Evolutionary conservation across 2,329 filamentous ascomycete genomes (phyloP), one percentile per base, ranked within the genome.

Genomic region (Alternaria viburni): DNA sequence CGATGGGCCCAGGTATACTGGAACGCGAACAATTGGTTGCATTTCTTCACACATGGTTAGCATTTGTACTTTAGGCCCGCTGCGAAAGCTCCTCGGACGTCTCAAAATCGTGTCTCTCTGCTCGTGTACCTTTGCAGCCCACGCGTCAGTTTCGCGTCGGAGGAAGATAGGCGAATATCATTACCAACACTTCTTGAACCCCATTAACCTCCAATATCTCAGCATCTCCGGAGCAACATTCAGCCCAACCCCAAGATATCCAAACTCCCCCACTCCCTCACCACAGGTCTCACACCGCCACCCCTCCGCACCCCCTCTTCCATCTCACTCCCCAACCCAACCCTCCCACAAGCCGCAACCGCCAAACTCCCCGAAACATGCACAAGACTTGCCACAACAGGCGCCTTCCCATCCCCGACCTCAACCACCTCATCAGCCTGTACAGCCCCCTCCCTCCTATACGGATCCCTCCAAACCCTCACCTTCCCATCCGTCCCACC

Each of bases 401-500:
- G 71, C 52, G 63, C 45, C 8, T 57, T 46, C 5, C 49, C 71
- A 1, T 49, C 59, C 0, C 65, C 55, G 1, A 77, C 68, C 12
- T 54, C 30, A 4, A 78, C 47, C 17, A 71, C 70, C 41, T 76
- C 69, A 63, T 81, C 79, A 3, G 85, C 81, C 57, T 73, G 57
- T n/a, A 80, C 66, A 7, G 65, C 67, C 1, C 77, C 78, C 28
- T 78, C 73, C 32, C 64, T 71, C 41, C 60, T 13, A 28, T 67
- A 73, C 36, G 79, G 73, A 68, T 78, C 73, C 17, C 62, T 66
- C 79, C 79, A 81, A 8, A 80, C 78, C 61, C 85, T 80, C 58
- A 87, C 80, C 17, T 69, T 70, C 0, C 88, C 88, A 79, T 90
- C 88, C 1, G 76, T 82, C 0, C 87, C 87, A 10, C 88, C 88